phyloP scores from a whole-genome alignment of 2,329 filamentous ascomycete genomes.

The Tolypocladium amazonense region DNA sequence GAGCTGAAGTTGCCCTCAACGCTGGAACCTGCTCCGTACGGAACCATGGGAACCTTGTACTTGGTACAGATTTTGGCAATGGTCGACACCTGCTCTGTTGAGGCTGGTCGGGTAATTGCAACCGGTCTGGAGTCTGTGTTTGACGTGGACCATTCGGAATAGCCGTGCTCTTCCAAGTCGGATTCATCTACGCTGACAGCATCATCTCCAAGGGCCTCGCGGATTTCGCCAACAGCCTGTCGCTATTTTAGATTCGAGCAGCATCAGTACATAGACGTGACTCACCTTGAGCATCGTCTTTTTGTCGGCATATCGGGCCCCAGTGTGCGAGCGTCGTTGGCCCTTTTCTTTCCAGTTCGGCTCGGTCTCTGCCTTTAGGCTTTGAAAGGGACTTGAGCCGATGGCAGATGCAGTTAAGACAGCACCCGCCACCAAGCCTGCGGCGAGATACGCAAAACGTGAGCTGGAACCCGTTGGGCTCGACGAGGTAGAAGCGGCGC shows the following conservation, averaged over 20 bases:
- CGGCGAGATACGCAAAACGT: background rate
- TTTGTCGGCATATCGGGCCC: slow-evolving; percentile 11
- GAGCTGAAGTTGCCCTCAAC: slow-evolving; percentile 63
- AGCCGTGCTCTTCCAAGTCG: slow-evolving; percentile 52
- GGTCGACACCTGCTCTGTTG: slow-evolving; percentile 52
- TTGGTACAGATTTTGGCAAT: slow-evolving; percentile 53
- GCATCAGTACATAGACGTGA: background rate
- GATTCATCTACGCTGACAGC: slow-evolving; percentile 53
- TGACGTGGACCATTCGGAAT: slow-evolving; percentile 60
- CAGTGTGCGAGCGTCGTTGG: background rate
- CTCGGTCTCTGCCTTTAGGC: background rate
- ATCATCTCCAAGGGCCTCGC: slow-evolving; percentile 36
- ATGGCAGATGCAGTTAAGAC: background rate
- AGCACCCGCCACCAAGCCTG: slow-evolving; percentile 3
- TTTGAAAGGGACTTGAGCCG: background rate
- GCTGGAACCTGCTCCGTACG: slow-evolving; percentile 64
- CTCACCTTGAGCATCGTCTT: slow-evolving; percentile 11
- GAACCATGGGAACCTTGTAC: slow-evolving; percentile 58
- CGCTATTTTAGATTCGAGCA: background rate
- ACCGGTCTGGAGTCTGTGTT: slow-evolving; percentile 54
- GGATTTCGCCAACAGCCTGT: slow-evolving; percentile 10
- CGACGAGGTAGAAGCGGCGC: background rate
- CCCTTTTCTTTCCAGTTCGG: slow-evolving; percentile 6
- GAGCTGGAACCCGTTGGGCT: background rate
- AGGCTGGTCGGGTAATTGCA: slow-evolving; percentile 53